Conservation (phyloP, 148 eudicot species). For the Euryodendron excelsum region DNA sequence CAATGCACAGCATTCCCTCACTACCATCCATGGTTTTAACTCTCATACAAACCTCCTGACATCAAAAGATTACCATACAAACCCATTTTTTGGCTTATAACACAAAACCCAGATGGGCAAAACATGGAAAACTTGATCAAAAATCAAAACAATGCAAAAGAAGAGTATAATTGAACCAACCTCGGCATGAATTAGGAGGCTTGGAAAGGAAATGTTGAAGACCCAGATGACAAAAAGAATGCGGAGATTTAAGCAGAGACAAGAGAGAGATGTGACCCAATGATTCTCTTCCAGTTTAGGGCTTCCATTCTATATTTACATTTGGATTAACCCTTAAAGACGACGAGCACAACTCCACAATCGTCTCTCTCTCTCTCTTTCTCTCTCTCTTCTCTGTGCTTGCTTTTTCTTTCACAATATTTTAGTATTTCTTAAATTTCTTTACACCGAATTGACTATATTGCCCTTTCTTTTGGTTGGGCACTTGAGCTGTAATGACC, state of each 20-base stretch:
- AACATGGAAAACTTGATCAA: constrained; percentile 7
- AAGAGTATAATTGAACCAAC: background rate
- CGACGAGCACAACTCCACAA: background rate
- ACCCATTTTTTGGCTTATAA: background rate
- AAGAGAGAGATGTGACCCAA: constrained; percentile 33
- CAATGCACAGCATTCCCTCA: constrained; percentile 14
- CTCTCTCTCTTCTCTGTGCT: constrained; percentile 31
- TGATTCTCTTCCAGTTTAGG: constrained; percentile 11
- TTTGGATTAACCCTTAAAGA: constrained; percentile 11
- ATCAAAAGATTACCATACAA: background rate
- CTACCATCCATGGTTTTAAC: constrained; percentile 34
- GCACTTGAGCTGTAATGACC: background rate
- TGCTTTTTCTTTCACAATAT: background rate
- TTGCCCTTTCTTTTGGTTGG: background rate
- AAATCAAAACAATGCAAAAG: background rate
- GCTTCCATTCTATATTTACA: background rate
- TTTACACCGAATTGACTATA: background rate
- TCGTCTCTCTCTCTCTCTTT: constrained; percentile 21
- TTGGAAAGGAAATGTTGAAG: background rate
- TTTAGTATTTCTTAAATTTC: background rate
- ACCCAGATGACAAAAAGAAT: background rate
- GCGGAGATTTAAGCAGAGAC: constrained; percentile 7
- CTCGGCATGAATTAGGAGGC: background rate
- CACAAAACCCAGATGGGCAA: constrained; percentile 17
- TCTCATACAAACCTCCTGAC: constrained; percentile 36